These are phyloP conservation scores for Globisporangium paroecandrum DNA, from an alignment of 352 stramenopile species.

Conservation along the genomic window DNA sequence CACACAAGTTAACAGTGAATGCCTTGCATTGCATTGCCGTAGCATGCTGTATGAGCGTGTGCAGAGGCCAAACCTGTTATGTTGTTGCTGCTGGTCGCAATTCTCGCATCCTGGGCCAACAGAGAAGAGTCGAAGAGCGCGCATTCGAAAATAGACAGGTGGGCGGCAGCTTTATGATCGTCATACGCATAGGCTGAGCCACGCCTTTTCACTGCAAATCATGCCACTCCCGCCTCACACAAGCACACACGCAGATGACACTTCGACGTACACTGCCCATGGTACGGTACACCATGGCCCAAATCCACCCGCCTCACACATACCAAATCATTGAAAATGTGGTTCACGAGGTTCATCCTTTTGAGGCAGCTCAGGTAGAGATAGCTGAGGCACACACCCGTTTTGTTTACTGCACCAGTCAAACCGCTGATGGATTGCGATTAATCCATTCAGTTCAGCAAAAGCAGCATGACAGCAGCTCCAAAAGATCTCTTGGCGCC, in stretches of 20 bases:
- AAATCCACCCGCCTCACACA: neutral
- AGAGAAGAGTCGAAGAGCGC: neutral
- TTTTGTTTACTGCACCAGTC: neutral
- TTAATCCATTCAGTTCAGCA: constrained; percentile 6
- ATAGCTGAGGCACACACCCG: neutral
- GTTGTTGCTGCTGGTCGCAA: neutral
- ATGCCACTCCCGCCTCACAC: neutral
- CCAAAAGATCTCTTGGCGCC: constrained; percentile 1
- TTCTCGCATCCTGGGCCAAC: neutral
- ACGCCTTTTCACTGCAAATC: neutral
- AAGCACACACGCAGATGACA: neutral
- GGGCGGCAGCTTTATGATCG: neutral
- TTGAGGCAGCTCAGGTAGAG: neutral
- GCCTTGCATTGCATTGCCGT: neutral
- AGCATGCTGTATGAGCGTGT: neutral
- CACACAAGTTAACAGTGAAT: neutral
- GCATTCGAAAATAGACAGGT: neutral
- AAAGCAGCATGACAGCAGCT: neutral
- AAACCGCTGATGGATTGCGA: neutral
- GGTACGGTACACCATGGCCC: too few species aligned
- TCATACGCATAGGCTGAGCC: neutral
- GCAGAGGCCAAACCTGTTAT: neutral
- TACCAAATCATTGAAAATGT: neutral
- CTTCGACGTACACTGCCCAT: neutral
- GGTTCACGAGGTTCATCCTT: neutral